These are phyloP conservation scores for Gnaphalium uliginosum DNA, from an alignment of 129 eudicot species.

Conservation along the genomic window DNA sequence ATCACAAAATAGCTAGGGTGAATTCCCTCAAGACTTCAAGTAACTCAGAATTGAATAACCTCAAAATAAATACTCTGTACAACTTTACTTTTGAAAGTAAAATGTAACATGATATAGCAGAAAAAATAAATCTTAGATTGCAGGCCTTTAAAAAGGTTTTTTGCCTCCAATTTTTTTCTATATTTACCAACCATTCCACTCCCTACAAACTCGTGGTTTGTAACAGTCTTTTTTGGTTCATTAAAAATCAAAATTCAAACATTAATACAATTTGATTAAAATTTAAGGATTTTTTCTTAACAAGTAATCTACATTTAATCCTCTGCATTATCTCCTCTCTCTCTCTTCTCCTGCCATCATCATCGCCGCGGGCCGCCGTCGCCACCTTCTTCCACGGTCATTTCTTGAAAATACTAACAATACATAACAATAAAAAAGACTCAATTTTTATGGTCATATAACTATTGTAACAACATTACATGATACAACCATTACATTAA, in stretches of 20 bases:
- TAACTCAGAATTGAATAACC: no score
- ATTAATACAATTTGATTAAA: conserved; percentile 5
- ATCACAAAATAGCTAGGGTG: no score
- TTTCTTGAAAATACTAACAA: background rate
- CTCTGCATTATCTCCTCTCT: conserved; percentile 32
- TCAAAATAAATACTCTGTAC: no score
- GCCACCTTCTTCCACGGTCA: conserved; percentile 28
- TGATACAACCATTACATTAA: conserved; percentile 11
- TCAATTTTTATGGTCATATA: background rate
- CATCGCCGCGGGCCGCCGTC: conserved; percentile 42
- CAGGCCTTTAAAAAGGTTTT: background rate
- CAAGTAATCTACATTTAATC: conserved; percentile 11
- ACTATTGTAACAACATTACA: background rate
- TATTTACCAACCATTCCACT: conserved; percentile 32
- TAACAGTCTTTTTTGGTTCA: conserved; percentile 27
- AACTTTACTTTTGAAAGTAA: no score
- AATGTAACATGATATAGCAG: no score
- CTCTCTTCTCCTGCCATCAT: conserved; percentile 35
- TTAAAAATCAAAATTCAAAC: conserved; percentile 15
- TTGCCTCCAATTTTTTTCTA: conserved; percentile 4
- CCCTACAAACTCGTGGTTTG: conserved; percentile 30
- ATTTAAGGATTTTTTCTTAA: background rate
- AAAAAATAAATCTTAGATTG: no score
- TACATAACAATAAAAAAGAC: background rate
- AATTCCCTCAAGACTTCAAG: no score